Evolutionary conservation across 768 basidiomycete species (phyloP), one percentile per base, ranked within the genome.

Genomic region (Mycena galericulata): DNA sequence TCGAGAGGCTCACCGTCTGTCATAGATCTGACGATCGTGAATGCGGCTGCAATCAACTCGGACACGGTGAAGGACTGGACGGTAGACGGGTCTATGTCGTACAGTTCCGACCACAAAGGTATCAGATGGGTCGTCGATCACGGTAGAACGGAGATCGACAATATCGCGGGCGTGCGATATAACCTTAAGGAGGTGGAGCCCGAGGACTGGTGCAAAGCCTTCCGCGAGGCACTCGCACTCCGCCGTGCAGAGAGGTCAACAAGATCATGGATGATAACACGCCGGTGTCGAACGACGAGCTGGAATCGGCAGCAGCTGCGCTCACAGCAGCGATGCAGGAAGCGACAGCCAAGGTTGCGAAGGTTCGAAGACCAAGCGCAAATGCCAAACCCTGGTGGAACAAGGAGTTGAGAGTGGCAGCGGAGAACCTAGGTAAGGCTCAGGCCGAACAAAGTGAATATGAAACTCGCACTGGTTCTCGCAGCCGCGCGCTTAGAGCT

Each of bases 321-420:
- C 12, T 60, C 32, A 49, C 59, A 6, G 12, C 12, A 18, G 59
- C 47, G 30, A 63, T 63, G 51, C 20, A 46, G 24, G 43, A 43
- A 4, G 51, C 62, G 18, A 63, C 62, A 6, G 62, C 41, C 32
- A 46, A 46, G n/a, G 62, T 63, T 3, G 62, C 41, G 2, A 43
- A 43, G 26, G 41, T 11, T 6, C 41, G 51, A 3, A 24, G 30
- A 8, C 51, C 26, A 0, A 54, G 34, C 15, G 30, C 30, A 1
- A 54, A 55, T 12, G 62, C 51, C 2, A 66, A 66, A 49, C 71
- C 59, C 12, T 76, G 74, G 76, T 77, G 74, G 76, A 68, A 74
- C 62, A 34, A 68, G 1, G 69, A 75, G 2, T 59, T 75, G 5
- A 56, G 49, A 10, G 17, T 53, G 9, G 73, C 70, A 9, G 69